A percentile compares a stretch with the other conserved stretches of the same genome.
Evolutionary conservation across 169 alveolate genomes (phyloP).

Genomic region (Plasmodium vivax): DNA sequence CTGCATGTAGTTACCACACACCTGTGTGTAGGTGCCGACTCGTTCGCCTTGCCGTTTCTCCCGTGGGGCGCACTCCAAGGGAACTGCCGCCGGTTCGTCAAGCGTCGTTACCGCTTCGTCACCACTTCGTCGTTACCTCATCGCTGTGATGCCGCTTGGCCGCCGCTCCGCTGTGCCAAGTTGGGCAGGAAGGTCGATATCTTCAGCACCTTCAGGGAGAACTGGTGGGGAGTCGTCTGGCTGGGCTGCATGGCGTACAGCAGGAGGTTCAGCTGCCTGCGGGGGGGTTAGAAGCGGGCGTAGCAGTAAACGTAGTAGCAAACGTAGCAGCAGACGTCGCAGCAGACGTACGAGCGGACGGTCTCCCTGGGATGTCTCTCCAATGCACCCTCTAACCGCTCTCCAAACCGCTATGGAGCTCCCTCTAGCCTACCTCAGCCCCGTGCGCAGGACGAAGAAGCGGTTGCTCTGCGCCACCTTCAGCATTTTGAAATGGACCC

Average conservation of each 20-base stretch:
- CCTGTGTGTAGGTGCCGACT: not conserved
- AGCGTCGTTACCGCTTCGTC: not conserved
- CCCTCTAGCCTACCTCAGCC: constrained; percentile 8
- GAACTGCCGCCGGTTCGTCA: too few relatives aligned
- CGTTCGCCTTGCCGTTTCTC: not conserved
- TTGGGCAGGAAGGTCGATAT: constrained; percentile 45
- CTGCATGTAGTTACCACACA: not conserved
- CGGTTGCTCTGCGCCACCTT: not conserved
- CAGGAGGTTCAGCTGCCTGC: constrained; percentile 18
- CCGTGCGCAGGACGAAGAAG: constrained; percentile 26
- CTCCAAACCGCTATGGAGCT: too few relatives aligned
- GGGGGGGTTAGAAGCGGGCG: not conserved
- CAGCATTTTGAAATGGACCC: constrained; percentile 19
- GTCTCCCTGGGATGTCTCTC: not conserved
- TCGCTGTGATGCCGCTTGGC: not conserved
- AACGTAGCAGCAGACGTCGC: not conserved
- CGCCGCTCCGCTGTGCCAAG: not conserved
- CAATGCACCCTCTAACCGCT: not conserved
- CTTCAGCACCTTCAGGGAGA: constrained; percentile 26
- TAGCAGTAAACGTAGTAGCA: not conserved
- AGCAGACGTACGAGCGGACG: not conserved
- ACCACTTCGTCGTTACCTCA: not conserved
- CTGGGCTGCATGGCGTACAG: constrained; percentile 55
- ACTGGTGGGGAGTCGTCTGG: constrained; percentile 19
- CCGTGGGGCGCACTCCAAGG: too few relatives aligned